phyloP scores from a whole-genome alignment of 2,329 filamentous ascomycete genomes.

The Penicillium sp. region DNA sequence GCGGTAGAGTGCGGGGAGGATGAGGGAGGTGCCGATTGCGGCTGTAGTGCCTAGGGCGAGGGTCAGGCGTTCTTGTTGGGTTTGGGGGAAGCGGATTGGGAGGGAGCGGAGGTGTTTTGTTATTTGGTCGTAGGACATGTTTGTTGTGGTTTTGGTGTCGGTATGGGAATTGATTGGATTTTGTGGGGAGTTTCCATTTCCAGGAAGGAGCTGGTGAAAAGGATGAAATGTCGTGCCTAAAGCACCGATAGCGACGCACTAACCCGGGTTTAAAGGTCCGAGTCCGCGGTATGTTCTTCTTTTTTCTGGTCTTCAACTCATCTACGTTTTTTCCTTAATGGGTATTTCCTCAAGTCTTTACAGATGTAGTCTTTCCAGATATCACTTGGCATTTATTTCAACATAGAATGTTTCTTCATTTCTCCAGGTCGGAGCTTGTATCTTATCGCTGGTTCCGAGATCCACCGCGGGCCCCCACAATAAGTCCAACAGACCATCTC shows the following conservation, averaged over 20 bases:
- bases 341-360: too few relatives aligned
- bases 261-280: too few relatives aligned
- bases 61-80: slow-evolving; percentile 12
- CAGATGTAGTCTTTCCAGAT: background rate
- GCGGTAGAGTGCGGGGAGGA: slow-evolving; percentile 27
- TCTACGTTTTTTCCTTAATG: too few relatives aligned
- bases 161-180: too few relatives aligned
- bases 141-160: background rate
- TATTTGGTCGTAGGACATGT: background rate
- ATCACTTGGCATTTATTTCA: background rate
- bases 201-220: background rate
- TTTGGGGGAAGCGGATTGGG: slow-evolving; percentile 9
- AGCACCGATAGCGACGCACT: too few relatives aligned
- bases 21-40: slow-evolving; percentile 15
- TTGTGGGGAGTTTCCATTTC: too few relatives aligned
- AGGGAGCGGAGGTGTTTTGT: slow-evolving; percentile 3
- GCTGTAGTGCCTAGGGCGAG: slow-evolving; percentile 18
- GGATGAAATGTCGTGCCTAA: background rate
- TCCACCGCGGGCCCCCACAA: slow-evolving; percentile 12
- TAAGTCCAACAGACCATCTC: background rate
- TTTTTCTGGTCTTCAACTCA: too few relatives aligned
- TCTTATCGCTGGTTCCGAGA: slow-evolving; percentile 5
- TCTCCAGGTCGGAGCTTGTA: slow-evolving; percentile 1
- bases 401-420: background rate
- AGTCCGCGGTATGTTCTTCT: too few relatives aligned